These are phyloP conservation scores for Phytophthora hibernalis DNA, from an alignment of 352 stramenopile species.

Conservation along the genomic window DNA sequence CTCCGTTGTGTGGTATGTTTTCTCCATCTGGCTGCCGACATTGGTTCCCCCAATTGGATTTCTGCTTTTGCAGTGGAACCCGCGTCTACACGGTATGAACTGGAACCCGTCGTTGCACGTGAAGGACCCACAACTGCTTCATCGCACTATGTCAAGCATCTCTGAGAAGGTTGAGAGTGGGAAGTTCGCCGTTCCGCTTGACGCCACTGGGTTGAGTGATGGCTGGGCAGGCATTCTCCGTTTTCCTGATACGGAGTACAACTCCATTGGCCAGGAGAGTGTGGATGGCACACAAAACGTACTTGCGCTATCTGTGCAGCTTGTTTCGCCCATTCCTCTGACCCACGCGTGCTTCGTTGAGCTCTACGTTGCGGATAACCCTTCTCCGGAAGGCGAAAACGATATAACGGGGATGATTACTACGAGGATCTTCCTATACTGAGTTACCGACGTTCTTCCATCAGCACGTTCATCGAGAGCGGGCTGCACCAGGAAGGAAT, in stretches of 20 bases:
- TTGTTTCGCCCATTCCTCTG: constrained; percentile 65
- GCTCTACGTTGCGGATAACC: constrained; percentile 74
- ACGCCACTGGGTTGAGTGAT: constrained; percentile 60
- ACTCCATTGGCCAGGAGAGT: constrained; percentile 63
- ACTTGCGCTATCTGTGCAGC: constrained; percentile 78
- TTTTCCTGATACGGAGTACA: constrained; percentile 81
- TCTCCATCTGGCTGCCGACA: constrained; percentile 82
- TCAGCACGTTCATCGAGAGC: constrained; percentile 79
- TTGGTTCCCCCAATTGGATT: constrained; percentile 79
- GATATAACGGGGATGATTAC: constrained; percentile 61
- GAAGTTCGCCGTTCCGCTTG: constrained; percentile 32
- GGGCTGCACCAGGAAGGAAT: constrained; percentile 73
- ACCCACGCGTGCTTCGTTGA: constrained; percentile 81
- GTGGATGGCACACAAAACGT: constrained; percentile 72
- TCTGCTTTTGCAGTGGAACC: constrained; percentile 88
- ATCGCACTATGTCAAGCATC: constrained; percentile 43
- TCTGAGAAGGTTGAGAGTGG: constrained; percentile 59
- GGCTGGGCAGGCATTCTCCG: constrained; percentile 73
- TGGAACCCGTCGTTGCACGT: constrained; percentile 66
- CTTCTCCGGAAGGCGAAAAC: constrained; percentile 46
- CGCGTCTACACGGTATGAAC: constrained; percentile 74
- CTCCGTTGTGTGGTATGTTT: constrained; percentile 81
- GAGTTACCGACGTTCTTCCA: constrained; percentile 65
- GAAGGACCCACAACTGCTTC: constrained; percentile 49
- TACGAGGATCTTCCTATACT: constrained; percentile 59